These are phyloP conservation scores for Candida boleticola DNA, from an alignment of 805 yeast species.

Conservation along the genomic window DNA sequence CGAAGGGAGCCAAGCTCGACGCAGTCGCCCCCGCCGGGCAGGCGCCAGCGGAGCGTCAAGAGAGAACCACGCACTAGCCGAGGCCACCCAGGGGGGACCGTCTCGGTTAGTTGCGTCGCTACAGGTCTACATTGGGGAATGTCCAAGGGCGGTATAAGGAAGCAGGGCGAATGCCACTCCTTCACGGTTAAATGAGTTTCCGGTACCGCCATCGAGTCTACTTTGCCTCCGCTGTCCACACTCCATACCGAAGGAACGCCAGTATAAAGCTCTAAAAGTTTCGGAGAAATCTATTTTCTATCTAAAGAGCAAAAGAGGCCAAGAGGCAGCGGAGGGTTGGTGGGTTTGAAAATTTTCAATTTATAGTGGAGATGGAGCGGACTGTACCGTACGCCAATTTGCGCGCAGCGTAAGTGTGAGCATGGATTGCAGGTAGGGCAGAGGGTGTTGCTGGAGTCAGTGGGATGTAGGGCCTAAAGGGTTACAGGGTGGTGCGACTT, in stretches of 20 bases:
- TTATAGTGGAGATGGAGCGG: neutral
- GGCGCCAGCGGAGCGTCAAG: neutral
- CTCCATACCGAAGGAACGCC: conserved; percentile 29
- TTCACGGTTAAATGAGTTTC: no score
- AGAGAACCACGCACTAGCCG: no score
- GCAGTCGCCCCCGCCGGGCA: neutral
- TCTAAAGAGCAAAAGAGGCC: conserved; percentile 15
- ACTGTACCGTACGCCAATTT: neutral
- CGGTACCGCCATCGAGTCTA: conserved; percentile 9
- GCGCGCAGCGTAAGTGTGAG: no score
- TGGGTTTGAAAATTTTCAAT: no score
- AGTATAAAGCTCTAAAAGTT: conserved; percentile 39
- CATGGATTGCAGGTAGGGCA: no score
- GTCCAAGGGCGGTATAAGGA: neutral
- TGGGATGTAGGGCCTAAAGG: neutral
- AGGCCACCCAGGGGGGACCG: neutral
- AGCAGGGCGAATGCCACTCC: neutral
- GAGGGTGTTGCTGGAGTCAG: neutral
- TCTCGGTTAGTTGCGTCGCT: neutral
- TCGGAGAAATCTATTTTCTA: conserved; percentile 32
- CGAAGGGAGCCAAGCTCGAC: neutral
- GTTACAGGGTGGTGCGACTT: neutral
- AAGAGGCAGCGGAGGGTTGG: neutral
- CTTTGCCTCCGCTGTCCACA: conserved; percentile 50
- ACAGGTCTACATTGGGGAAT: neutral